Base-by-base conservation (phyloP, 768 basidiomycete genomes). In the Phaeotremella skinneri region DNA sequence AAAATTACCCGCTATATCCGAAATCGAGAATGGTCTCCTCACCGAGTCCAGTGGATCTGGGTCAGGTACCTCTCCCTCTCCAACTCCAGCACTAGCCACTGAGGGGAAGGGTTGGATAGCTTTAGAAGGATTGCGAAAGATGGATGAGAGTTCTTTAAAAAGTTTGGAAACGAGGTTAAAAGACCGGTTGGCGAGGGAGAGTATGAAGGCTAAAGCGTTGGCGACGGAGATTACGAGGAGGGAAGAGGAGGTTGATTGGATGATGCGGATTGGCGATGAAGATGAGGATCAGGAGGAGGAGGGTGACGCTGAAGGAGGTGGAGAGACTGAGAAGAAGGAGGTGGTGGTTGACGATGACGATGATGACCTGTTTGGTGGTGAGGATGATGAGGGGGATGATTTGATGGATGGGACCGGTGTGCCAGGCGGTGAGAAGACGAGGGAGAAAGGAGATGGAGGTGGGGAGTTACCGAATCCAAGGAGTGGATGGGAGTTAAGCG, bases 301-400 rank as follows among this genome's bases (percentile, higher is more conserved):
- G 16, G 37, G 52, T 0, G 39, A 29, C n/a, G 58, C 32, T 6
- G 39, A 34, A 17, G 58, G 37, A 5, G 58, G 25, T 20, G 57
- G 55, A 16, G 55, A 56, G 48, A 57, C 45, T 17, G 61, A 66
- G 21, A 60, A 64, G 2, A 58, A 64, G 17, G 69, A 67, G 17
- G 66, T 66, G 37, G 62, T 62, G 30, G 62, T 61, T 11, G 67
- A 56, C 2, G 64, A 63, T 26, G 68, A 64, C 23, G 59, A 61
- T 3, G 67, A 61, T 45, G 21, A 13, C n/a, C 32, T 53, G 6
- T 53, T 53, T 39, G 52, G 52, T n/a, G 37, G n/a, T 41, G 45
- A 20, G 11, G 45, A 48, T 20, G 48, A 29, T 2, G 55, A 57
- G 20, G 16, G 27, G 47, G 27, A 39, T 9, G 31, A 7, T 37